These are phyloP conservation scores for Aspergillus carbonarius DNA, from an alignment of 2,329 filamentous ascomycete species.

Conservation along the genomic window DNA sequence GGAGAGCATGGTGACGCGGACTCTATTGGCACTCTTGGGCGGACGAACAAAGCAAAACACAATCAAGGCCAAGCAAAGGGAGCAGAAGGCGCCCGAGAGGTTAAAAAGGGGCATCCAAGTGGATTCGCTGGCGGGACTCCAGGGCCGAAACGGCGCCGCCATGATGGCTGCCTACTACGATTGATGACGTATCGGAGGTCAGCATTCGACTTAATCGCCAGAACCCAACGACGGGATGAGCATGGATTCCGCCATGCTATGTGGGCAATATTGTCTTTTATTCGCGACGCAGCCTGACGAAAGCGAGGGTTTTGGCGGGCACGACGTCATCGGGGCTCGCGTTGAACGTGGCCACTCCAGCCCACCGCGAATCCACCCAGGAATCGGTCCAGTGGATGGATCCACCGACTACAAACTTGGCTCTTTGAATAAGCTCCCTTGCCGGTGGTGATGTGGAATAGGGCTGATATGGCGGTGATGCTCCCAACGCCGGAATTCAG, in stretches of 20 bases:
- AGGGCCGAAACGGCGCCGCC: not conserved
- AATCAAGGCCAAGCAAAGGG: slow-evolving; percentile 2
- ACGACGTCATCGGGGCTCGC: not conserved
- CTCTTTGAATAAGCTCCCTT: not conserved
- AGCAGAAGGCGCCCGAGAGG: slow-evolving; percentile 3
- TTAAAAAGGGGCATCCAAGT: slow-evolving; percentile 7
- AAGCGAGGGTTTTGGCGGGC: not conserved
- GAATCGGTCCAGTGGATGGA: not conserved
- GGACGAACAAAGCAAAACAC: slow-evolving; percentile 12
- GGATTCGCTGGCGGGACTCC: not conserved
- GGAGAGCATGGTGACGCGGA: slow-evolving; percentile 37
- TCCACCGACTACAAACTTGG: not conserved
- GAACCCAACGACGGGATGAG: too few relatives aligned
- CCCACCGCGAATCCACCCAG: too few relatives aligned
- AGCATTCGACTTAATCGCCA: not conserved
- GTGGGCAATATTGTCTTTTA: too few relatives aligned
- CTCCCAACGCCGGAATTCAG: not conserved
- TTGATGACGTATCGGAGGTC: not conserved
- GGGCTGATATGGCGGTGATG: not conserved
- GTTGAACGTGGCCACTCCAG: not conserved
- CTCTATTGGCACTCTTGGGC: slow-evolving; percentile 17
- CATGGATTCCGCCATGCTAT: too few relatives aligned
- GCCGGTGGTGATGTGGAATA: not conserved
- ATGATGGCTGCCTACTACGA: not conserved
- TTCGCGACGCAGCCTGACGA: too few relatives aligned